phyloP scores from a whole-genome alignment of 116 monocot species.

The Trichopus zeylanicus region DNA sequence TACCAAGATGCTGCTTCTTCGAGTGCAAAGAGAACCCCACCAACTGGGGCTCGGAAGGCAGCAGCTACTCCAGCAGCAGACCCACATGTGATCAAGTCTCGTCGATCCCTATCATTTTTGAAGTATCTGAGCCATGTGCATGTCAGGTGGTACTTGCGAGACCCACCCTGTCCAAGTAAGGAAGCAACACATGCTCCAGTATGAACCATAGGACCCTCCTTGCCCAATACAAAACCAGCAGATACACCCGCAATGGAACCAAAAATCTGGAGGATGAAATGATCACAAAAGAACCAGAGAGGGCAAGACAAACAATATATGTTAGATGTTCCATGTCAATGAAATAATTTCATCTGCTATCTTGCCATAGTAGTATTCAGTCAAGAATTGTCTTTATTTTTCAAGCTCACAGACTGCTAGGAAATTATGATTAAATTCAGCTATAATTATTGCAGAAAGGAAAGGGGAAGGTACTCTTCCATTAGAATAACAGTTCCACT shows the following conservation, averaged over 20 bases:
- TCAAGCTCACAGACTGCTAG: too few species aligned
- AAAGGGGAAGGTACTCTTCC: too few species aligned
- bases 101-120: conserved; percentile 85
- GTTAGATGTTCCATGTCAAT: too few species aligned
- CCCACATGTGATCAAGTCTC: conserved; percentile 95
- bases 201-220: conserved; percentile 99
- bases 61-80: conserved; percentile 94
- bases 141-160: conserved; percentile 90
- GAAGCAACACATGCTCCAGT: conserved; percentile 94
- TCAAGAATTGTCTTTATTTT: too few species aligned
- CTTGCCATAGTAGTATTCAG: too few species aligned
- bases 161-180: conserved; percentile 91
- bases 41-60: conserved; percentile 96
- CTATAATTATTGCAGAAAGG: too few species aligned
- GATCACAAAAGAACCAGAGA: not conserved
- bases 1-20: conserved; percentile 99
- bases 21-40: conserved; percentile 94
- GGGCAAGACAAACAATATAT: too few species aligned
- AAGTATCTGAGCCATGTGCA: conserved; percentile 94
- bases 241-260: conserved; percentile 89
- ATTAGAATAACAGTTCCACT: too few species aligned
- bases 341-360: too few species aligned
- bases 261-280: conserved; percentile 51
- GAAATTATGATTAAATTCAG: too few species aligned
- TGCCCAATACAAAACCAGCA: conserved; percentile 90